Evolutionary conservation across 129 eudicot genomes (phyloP).

Genomic region (Solidago caesia): DNA sequence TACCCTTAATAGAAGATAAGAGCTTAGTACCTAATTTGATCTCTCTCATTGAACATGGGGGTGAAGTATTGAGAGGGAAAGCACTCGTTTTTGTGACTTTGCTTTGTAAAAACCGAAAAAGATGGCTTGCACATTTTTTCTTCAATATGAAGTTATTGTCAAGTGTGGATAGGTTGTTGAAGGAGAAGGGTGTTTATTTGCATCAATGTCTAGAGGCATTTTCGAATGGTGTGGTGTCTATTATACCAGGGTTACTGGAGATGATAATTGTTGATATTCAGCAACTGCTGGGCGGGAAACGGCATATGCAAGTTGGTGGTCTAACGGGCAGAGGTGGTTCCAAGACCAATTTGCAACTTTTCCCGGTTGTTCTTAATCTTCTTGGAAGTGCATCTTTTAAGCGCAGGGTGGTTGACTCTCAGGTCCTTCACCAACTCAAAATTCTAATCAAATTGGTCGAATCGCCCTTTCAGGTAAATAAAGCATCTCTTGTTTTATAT

Average conservation of each 20-base stretch:
- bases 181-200: constrained; percentile 71
- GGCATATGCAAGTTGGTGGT: constrained; percentile 53
- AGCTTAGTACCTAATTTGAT: constrained; percentile 65
- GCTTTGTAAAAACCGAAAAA: constrained; percentile 72
- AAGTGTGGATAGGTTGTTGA: constrained; percentile 74
- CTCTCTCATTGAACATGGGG: constrained; percentile 81
- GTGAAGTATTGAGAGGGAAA: constrained; percentile 81
- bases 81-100: constrained; percentile 83
- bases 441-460: constrained; percentile 71
- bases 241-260: constrained; percentile 71
- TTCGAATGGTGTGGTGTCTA: constrained; percentile 60
- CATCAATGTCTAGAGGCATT: constrained; percentile 78
- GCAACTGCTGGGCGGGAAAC: constrained; percentile 70
- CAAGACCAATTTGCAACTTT: constrained; percentile 70
- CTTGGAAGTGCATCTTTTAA: constrained; percentile 69
- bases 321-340: constrained; percentile 54
- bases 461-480: constrained; percentile 78
- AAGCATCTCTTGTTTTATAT: background rate
- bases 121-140: constrained; percentile 77
- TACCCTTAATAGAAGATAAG: constrained; percentile 84
- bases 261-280: constrained; percentile 70
- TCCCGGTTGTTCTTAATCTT: constrained; percentile 86
- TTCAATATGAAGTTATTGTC: constrained; percentile 67
- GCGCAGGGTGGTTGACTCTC: constrained; percentile 55
- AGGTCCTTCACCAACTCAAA: constrained; percentile 69